Conservation (phyloP, 192 early-diverging fungal genomes). For the Entomortierella lignicola region DNA sequence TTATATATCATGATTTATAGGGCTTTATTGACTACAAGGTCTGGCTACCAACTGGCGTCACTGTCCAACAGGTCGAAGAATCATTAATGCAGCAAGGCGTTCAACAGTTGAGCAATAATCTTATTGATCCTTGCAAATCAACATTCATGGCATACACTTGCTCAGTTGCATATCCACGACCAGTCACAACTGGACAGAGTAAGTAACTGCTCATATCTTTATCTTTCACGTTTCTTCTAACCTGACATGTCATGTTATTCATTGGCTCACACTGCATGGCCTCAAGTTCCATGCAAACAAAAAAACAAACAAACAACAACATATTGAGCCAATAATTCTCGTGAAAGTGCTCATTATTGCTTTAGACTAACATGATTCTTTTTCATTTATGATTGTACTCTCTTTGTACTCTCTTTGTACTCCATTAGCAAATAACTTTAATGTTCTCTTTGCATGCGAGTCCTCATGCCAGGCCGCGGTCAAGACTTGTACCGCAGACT, state of each 20-base stretch:
- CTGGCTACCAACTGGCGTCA: constrained; percentile 32
- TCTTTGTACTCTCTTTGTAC: background rate
- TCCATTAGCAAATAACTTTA: constrained; percentile 27
- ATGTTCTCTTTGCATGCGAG: constrained; percentile 50
- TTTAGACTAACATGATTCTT: background rate
- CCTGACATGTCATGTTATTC: no score
- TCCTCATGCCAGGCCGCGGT: constrained; percentile 47
- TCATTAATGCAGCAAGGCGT: background rate
- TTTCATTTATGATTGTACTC: background rate
- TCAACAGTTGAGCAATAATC: constrained; percentile 3
- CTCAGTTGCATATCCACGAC: constrained; percentile 43
- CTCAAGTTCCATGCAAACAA: no score
- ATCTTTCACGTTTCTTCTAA: no score
- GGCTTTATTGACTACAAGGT: constrained; percentile 47
- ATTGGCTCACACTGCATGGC: no score
- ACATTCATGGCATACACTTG: constrained; percentile 32
- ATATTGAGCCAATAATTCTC: no score
- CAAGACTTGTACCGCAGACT: constrained; percentile 23
- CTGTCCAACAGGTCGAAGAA: constrained; percentile 7
- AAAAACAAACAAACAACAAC: no score
- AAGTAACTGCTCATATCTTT: constrained; percentile 19
- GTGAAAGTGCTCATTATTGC: no score
- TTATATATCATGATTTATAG: constrained; percentile 1
- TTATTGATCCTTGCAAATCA: constrained; percentile 42
- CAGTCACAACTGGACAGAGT: constrained; percentile 31